phyloP scores from a whole-genome alignment of 169 alveolate species.

The Plasmodium blacklocki region DNA sequence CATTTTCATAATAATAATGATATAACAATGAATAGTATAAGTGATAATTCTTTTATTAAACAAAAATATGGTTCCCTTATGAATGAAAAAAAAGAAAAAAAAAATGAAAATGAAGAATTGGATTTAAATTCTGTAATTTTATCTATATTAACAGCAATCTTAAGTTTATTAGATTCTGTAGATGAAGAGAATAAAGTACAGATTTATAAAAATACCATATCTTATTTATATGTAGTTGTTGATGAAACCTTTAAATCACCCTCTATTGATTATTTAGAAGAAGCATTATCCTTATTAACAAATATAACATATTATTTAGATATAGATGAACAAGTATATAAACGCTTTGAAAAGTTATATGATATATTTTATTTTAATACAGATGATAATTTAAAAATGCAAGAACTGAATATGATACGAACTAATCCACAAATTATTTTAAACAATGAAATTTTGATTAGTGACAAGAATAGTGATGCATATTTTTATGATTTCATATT shows the following conservation, averaged over 20 bases:
- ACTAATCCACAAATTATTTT: constrained; percentile 46
- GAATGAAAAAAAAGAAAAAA: constrained; percentile 45
- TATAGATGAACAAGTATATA: constrained; percentile 59
- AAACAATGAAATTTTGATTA: constrained; percentile 39
- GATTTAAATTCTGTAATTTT: constrained; percentile 52
- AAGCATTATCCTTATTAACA: constrained; percentile 58
- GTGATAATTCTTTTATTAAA: constrained; percentile 6
- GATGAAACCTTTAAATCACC: constrained; percentile 76
- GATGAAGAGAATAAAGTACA: constrained; percentile 61
- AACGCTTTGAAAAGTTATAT: constrained; percentile 68
- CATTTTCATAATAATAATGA: no score
- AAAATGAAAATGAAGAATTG: constrained; percentile 65
- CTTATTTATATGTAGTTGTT: constrained; percentile 53
- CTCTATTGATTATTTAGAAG: constrained; percentile 63
- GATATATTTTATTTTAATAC: constrained; percentile 67
- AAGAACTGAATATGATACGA: constrained; percentile 39
- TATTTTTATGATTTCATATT: constrained; percentile 64
- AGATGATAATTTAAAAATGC: constrained; percentile 40
- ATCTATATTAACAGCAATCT: constrained; percentile 52
- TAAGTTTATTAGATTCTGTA: constrained; percentile 60
- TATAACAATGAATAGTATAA: neutral
- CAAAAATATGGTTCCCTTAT: constrained; percentile 5
- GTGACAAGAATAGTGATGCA: constrained; percentile 53
- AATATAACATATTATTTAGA: constrained; percentile 62
- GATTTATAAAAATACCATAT: constrained; percentile 40